A percentile compares a stretch with the other conserved stretches of the same genome.
Conservation (phyloP, 768 basidiomycete species). For the Rubroboletus pulcherrimus region DNA sequence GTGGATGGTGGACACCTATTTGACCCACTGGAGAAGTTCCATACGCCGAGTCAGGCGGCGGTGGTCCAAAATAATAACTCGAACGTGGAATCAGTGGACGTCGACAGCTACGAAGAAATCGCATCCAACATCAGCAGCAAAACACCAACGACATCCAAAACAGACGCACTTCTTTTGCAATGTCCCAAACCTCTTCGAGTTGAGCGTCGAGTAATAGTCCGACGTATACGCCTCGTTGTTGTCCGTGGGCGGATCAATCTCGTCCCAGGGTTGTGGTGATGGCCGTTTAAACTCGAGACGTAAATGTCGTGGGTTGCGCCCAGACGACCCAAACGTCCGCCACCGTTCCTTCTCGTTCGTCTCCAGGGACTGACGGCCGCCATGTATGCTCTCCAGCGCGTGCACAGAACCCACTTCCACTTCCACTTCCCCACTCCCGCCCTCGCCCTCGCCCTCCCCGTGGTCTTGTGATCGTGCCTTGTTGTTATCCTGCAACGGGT, state of each 20-base stretch:
- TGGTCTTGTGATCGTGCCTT: conserved; percentile 10
- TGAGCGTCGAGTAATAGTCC: conserved; percentile 43
- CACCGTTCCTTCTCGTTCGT: conserved; percentile 27
- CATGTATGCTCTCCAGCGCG: conserved; percentile 9
- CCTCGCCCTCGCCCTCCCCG: neutral
- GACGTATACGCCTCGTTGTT: conserved; percentile 30
- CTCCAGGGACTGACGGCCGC: conserved; percentile 8
- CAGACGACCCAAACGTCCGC: conserved; percentile 18
- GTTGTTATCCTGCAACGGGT: conserved; percentile 18
- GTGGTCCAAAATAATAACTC: conserved; percentile 81
- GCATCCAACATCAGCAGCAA: neutral
- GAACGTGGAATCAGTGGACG: conserved; percentile 68
- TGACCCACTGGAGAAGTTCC: conserved; percentile 79
- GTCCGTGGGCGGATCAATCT: conserved; percentile 45
- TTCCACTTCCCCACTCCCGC: neutral
- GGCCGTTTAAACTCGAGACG: conserved; percentile 47
- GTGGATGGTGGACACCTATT: conserved; percentile 85
- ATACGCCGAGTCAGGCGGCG: conserved; percentile 71
- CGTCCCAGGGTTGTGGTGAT: conserved; percentile 68
- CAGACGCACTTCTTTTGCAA: conserved; percentile 43
- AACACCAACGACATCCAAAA: neutral
- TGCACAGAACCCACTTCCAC: conserved; percentile 15
- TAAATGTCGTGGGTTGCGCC: conserved; percentile 41
- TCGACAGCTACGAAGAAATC: conserved; percentile 22
- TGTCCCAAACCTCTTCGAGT: conserved; percentile 41